These are phyloP conservation scores for Fusarium irregulare DNA, from an alignment of 2,329 filamentous ascomycete species.

Conservation along the genomic window DNA sequence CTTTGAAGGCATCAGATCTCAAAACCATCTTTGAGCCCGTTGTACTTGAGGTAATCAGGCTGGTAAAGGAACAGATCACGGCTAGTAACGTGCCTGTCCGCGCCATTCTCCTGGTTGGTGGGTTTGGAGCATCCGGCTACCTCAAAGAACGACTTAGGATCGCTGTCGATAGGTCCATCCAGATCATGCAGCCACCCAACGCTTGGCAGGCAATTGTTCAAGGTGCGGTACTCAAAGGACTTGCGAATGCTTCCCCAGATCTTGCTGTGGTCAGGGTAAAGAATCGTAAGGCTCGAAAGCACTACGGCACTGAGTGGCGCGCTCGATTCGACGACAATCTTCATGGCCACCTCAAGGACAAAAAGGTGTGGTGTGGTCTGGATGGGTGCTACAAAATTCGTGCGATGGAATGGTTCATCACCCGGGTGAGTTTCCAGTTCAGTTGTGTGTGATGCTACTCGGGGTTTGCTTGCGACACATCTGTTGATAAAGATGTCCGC, in stretches of 20 bases:
- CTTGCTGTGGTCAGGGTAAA: slow-evolving; percentile 54
- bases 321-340: slow-evolving; percentile 47
- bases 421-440: slow-evolving; percentile 43
- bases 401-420: slow-evolving; percentile 59
- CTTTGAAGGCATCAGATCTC: slow-evolving; percentile 54
- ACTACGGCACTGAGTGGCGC: slow-evolving; percentile 55
- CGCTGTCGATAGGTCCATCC: slow-evolving; percentile 49
- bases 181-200: slow-evolving; percentile 59
- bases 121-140: slow-evolving; percentile 60
- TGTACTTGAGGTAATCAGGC: slow-evolving; percentile 55
- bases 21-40: slow-evolving; percentile 59
- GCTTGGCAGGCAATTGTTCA: slow-evolving; percentile 61
- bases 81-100: slow-evolving; percentile 53
- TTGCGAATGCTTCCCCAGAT: slow-evolving; percentile 52
- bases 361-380: slow-evolving; percentile 52
- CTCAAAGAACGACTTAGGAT: slow-evolving; percentile 55
- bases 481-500: too few relatives aligned
- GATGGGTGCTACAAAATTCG: slow-evolving; percentile 53
- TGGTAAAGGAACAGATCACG: slow-evolving; percentile 58
- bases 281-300: slow-evolving; percentile 57
- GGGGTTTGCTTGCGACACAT: too few relatives aligned
- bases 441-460: neutral
- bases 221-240: slow-evolving; percentile 62
- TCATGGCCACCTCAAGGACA: slow-evolving; percentile 48
- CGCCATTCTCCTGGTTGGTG: slow-evolving; percentile 59